A percentile compares a stretch with the other conserved stretches of the same genome.
Conservation (phyloP, 805 yeast species). For the Yarrowia keelungensis region DNA sequence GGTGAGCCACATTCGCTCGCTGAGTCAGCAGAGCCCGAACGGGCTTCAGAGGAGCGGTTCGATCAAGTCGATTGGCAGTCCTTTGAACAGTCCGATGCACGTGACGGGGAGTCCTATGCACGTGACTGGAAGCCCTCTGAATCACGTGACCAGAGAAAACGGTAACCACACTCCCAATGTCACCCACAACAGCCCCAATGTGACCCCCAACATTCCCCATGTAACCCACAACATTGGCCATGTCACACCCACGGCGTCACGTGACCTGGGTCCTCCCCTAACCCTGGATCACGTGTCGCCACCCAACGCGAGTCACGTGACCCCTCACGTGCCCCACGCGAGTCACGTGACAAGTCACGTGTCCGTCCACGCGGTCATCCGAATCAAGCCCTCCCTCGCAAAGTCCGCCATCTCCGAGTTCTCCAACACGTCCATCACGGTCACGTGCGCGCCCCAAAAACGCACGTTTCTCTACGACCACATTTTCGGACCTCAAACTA, state of each 20-base stretch:
- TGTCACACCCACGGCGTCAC: background rate
- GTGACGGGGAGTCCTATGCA: no score
- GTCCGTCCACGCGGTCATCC: constrained; percentile 31
- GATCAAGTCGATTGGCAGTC: no score
- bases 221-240: background rate
- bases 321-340: constrained; percentile 1
- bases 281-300: background rate
- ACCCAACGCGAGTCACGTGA: background rate
- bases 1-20: background rate
- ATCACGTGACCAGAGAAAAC: no score
- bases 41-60: background rate
- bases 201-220: background rate
- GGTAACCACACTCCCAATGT: no score
- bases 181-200: background rate
- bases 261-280: background rate
- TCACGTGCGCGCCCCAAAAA: constrained; percentile 15
- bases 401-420: constrained; percentile 18
- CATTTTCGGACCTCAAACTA: constrained; percentile 42
- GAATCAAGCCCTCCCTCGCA: constrained; percentile 20
- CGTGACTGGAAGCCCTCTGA: no score
- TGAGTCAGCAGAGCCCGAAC: constrained; percentile 12
- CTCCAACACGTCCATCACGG: constrained; percentile 9
- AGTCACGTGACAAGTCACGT: background rate
- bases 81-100: no score
- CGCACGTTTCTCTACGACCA: constrained; percentile 43